A percentile compares a stretch with the other conserved stretches of the same genome.
Conservation (phyloP, 2,329 filamentous ascomycete genomes). For the Venturia asperata region DNA sequence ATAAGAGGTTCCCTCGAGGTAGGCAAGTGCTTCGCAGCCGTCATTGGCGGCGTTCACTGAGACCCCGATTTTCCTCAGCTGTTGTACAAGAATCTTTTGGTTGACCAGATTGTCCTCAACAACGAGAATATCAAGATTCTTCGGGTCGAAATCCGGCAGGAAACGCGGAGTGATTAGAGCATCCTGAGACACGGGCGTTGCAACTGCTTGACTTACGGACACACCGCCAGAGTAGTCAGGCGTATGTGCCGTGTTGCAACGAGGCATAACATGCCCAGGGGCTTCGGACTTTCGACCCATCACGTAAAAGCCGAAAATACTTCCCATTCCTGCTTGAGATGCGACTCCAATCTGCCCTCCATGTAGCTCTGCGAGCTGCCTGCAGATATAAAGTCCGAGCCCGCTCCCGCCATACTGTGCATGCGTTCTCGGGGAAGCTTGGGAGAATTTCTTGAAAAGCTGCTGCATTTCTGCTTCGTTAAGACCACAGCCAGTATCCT, state of each 20-base stretch:
- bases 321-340: slow-evolving; percentile 51
- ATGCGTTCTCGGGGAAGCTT: slow-evolving; percentile 60
- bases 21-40: slow-evolving; percentile 19
- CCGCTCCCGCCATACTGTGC: slow-evolving; percentile 18
- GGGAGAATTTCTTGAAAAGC: slow-evolving; percentile 63
- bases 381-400: slow-evolving; percentile 58
- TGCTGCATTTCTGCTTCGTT: slow-evolving; percentile 48
- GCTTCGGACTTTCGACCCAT: slow-evolving; percentile 29
- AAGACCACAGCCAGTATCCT: slow-evolving; percentile 60
- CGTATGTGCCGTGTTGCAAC: not conserved
- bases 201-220: not conserved
- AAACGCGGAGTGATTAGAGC: not conserved
- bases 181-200: not conserved
- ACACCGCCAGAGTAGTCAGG: not conserved
- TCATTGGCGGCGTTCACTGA: slow-evolving; percentile 16
- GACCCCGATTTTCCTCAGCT: slow-evolving; percentile 17
- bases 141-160: slow-evolving; percentile 3
- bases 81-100: slow-evolving; percentile 20
- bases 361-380: slow-evolving; percentile 61
- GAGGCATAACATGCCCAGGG: not conserved
- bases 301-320: slow-evolving; percentile 62
- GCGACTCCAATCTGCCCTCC: slow-evolving; percentile 61
- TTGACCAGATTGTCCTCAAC: slow-evolving; percentile 21
- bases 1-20: slow-evolving; percentile 14
- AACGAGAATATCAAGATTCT: slow-evolving; percentile 16